phyloP scores from a whole-genome alignment of 2,329 filamentous ascomycete species.

The Cladophialophora bantiana region DNA sequence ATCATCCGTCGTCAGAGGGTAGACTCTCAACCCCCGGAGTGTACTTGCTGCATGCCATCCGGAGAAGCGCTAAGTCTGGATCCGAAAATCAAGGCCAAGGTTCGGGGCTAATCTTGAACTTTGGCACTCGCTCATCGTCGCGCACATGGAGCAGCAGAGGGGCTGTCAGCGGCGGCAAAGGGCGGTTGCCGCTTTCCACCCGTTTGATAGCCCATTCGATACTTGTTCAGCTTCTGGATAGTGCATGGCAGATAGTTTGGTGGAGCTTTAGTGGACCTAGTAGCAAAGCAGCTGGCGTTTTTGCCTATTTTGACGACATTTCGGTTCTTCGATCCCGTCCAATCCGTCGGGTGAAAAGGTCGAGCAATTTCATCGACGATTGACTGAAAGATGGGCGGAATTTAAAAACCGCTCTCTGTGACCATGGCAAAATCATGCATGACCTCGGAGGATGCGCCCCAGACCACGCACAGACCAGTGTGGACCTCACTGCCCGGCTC shows the following conservation, averaged over 20 bases:
- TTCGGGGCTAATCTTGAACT: slow-evolving; percentile 14
- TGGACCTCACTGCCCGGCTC: not conserved
- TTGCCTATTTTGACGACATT: slow-evolving; percentile 33
- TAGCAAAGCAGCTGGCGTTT: not conserved
- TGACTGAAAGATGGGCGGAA: slow-evolving; percentile 7
- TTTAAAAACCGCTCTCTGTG: slow-evolving; percentile 10
- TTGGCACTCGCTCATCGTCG: slow-evolving; percentile 8
- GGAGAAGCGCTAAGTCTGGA: slow-evolving; percentile 2
- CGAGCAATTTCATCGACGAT: not conserved
- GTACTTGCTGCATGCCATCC: not conserved
- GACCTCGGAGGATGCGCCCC: not conserved
- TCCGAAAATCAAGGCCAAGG: slow-evolving; percentile 18
- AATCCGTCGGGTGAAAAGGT: not conserved
- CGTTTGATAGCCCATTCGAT: not conserved
- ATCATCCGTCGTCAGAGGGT: not conserved
- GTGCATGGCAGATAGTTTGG: not conserved
- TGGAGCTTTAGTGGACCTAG: not conserved
- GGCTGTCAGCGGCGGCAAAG: not conserved
- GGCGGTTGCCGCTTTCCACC: slow-evolving; percentile 18
- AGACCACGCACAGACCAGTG: slow-evolving; percentile 13
- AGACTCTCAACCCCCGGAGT: not conserved
- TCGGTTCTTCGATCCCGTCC: not conserved
- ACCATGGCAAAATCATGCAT: not conserved
- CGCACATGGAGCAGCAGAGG: not conserved
- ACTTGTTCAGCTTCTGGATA: not conserved